Percentiles rank a stretch among this genome's conserved stretches.
Conservation (phyloP, 2,329 filamentous ascomycete species). For the Bertia moriformis region DNA sequence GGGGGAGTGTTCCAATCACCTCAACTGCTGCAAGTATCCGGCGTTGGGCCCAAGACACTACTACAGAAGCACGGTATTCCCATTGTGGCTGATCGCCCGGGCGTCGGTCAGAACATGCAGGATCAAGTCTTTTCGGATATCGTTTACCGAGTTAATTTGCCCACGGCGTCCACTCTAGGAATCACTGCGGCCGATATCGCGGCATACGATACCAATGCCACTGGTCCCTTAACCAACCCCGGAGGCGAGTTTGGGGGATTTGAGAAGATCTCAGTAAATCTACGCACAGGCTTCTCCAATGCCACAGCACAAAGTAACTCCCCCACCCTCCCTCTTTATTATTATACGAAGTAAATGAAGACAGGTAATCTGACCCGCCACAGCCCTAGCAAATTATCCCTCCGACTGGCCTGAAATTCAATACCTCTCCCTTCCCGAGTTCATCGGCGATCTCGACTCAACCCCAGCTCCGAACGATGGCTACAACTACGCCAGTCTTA, state of each 20-base stretch:
- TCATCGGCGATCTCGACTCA: conserved; percentile 5
- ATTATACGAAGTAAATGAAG: no score
- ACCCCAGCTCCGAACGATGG: conserved; percentile 9
- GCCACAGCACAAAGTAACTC: not conserved
- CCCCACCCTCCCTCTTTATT: no score
- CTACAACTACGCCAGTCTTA: conserved; percentile 12
- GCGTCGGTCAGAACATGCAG: conserved; percentile 30
- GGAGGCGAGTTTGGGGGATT: no score
- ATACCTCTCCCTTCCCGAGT: conserved; percentile 11
- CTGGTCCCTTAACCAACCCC: no score
- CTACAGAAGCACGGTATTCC: conserved; percentile 22
- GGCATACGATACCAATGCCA: not conserved
- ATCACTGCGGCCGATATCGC: no score
- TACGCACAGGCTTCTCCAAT: no score
- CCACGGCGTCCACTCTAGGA: not conserved
- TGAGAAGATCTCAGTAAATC: no score
- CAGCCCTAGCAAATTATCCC: not conserved
- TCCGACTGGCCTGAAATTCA: conserved; percentile 4
- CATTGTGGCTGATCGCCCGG: conserved; percentile 25
- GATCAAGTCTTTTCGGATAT: conserved; percentile 16
- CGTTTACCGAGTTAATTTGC: not conserved
- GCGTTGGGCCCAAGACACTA: conserved; percentile 23
- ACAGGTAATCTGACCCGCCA: no score
- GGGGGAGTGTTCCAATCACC: conserved; percentile 24
- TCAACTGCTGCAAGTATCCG: conserved; percentile 32